Evolutionary conservation across 352 stramenopile genomes (phyloP).

Genomic region (Plasmopara muralis): DNA sequence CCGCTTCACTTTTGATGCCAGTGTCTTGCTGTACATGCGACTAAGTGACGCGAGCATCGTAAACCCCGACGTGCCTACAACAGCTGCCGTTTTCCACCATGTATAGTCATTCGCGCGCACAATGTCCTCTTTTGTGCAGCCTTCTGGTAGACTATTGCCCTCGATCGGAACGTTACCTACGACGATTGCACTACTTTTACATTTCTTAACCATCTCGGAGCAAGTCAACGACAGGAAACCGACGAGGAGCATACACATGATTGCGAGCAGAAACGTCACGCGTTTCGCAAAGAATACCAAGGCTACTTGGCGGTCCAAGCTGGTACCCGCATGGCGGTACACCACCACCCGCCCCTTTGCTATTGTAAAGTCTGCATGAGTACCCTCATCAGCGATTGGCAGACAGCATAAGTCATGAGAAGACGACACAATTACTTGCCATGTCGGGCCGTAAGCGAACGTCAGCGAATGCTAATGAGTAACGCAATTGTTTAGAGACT

Average conservation of each 20-base stretch:
- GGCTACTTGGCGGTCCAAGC: conserved; percentile 50
- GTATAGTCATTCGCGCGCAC: conserved; percentile 31
- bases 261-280: conserved; percentile 43
- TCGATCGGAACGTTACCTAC: conserved; percentile 12
- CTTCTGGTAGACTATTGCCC: conserved; percentile 20
- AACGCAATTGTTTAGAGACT: conserved; percentile 6
- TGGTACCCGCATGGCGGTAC: conserved; percentile 51
- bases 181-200: conserved; percentile 17
- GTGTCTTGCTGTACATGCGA: conserved; percentile 56
- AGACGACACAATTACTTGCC: conserved; percentile 54
- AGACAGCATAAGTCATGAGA: conserved; percentile 53
- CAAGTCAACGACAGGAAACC: conserved; percentile 48
- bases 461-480: conserved; percentile 46
- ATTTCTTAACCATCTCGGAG: conserved; percentile 36
- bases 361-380: conserved; percentile 45
- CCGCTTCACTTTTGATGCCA: conserved; percentile 61
- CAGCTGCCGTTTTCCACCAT: conserved; percentile 46
- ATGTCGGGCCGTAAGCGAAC: conserved; percentile 57
- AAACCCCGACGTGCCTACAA: conserved; percentile 47
- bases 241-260: conserved; percentile 56
- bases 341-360: conserved; percentile 56
- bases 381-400: conserved; percentile 37
- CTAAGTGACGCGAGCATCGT: conserved; percentile 56
- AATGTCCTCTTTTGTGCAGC: conserved; percentile 42
- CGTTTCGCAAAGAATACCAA: conserved; percentile 56